Evolutionary conservation across 192 early-diverging fungal genomes (phyloP).

Genomic region (Coemansia sp.): DNA sequence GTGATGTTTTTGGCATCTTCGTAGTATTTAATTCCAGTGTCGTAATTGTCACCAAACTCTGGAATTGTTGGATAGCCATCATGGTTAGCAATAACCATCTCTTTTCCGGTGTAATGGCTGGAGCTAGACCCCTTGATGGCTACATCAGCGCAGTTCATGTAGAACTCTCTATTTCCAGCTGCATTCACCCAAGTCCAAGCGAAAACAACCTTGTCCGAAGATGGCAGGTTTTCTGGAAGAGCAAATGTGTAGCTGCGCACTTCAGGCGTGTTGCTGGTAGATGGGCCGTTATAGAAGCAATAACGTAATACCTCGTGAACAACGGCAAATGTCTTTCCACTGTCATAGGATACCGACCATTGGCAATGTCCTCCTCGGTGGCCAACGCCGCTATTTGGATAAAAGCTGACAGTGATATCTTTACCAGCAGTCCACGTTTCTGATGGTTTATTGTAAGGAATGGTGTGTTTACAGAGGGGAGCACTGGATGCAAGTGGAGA

Average conservation of each 20-base stretch:
- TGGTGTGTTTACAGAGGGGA: slow-evolving; percentile 44
- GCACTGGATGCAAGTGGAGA: slow-evolving; percentile 33
- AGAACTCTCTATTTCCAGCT: slow-evolving; percentile 57
- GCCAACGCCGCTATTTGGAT: slow-evolving; percentile 22
- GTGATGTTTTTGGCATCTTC: slow-evolving; percentile 27
- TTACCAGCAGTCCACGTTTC: slow-evolving; percentile 50
- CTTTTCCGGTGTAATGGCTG: slow-evolving; percentile 30
- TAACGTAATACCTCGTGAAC: slow-evolving; percentile 50
- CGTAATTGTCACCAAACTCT: slow-evolving; percentile 49
- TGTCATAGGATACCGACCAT: slow-evolving; percentile 58
- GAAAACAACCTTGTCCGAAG: slow-evolving; percentile 56
- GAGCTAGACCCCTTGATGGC: slow-evolving; percentile 29
- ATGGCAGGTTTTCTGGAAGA: slow-evolving; percentile 57
- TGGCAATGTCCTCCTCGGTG: slow-evolving; percentile 61
- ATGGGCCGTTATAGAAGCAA: slow-evolving; percentile 24
- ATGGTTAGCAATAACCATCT: slow-evolving; percentile 43
- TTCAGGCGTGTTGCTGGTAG: slow-evolving; percentile 18
- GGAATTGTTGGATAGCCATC: slow-evolving; percentile 51
- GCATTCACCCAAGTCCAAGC: slow-evolving; percentile 69
- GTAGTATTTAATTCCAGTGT: slow-evolving; percentile 34
- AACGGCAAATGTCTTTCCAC: slow-evolving; percentile 56
- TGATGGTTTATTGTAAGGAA: slow-evolving; percentile 23
- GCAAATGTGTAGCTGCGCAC: slow-evolving; percentile 49
- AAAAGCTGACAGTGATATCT: slow-evolving; percentile 37
- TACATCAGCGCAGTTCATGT: slow-evolving; percentile 40